Percentiles rank a stretch among this genome's conserved stretches.
Evolutionary conservation across 169 alveolate genomes (phyloP).

Genomic region (Cryptosporidium bovis): DNA sequence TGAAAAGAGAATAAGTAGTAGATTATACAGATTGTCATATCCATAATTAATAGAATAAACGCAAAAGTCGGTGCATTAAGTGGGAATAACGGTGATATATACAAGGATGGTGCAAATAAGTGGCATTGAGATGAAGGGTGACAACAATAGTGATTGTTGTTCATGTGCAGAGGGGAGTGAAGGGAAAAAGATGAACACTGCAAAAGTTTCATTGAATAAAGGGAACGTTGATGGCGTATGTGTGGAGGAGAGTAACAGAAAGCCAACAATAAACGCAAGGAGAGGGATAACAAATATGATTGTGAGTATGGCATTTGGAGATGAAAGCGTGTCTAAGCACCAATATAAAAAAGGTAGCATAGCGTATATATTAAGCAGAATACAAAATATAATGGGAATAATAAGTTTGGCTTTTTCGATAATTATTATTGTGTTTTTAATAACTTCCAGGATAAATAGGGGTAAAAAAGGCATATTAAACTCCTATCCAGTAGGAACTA

Average conservation of each 20-base stretch:
- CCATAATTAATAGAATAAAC: too few species aligned
- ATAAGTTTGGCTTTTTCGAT: slow-evolving; percentile 47
- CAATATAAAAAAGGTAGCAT: slow-evolving; percentile 41
- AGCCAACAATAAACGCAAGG: slow-evolving; percentile 30
- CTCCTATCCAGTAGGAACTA: slow-evolving; percentile 40
- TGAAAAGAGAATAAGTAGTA: too few species aligned
- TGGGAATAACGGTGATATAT: too few species aligned
- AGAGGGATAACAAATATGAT: slow-evolving; percentile 34
- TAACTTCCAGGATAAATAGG: slow-evolving; percentile 42
- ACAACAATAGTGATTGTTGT: neutral
- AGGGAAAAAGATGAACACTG: neutral
- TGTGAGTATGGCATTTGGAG: slow-evolving; percentile 18
- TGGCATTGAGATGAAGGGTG: neutral
- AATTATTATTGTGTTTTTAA: slow-evolving; percentile 14
- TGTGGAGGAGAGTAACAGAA: neutral
- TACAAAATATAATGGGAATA: slow-evolving; percentile 37
- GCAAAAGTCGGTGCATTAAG: too few species aligned
- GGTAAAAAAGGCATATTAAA: neutral
- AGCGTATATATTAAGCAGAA: slow-evolving; percentile 30
- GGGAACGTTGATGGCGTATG: neutral
- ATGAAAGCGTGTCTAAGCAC: neutral
- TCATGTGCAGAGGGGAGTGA: neutral
- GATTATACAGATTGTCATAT: too few species aligned
- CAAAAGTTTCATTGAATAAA: neutral
- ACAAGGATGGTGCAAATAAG: slow-evolving; percentile 18